Evolutionary conservation across 1,139 yeast species (phyloP), one percentile per base, ranked within the genome.

Genomic region (Magnusiomyces tetraspermus): DNA sequence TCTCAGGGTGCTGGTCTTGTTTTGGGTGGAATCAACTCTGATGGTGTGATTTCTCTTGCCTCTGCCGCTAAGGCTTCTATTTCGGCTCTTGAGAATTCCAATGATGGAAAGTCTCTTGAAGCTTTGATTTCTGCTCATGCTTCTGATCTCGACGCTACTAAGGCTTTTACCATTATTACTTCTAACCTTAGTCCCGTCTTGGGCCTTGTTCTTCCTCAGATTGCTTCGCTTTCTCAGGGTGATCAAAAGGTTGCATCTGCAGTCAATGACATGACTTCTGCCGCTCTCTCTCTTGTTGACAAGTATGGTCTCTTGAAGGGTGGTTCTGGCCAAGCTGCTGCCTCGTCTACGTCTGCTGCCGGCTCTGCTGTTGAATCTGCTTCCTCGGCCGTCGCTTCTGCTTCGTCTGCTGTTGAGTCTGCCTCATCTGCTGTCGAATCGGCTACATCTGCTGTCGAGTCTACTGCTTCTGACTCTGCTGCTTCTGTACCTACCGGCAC

Each of bases 381-480:
- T 70, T 51, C 72, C 64, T 54, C 78, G 69, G 70, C 78, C 23
- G 38, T 42, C 21, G 45, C 49, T 26, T 45, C 48, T 45, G 37
- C 37, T 2, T 8, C 46, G 21, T 28, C 49, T 17, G 10, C 52
- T 21, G 46, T 21, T 28, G 23, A 30, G 21, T 22, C 52, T 24
- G 23, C 40, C 26, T 5, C 38, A 15, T 45, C 48, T 30, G 48
- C 8, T 17, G 38, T 23, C 28, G 5, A 10, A 15, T 26, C 47
- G 15, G 13, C 48, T 17, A 19, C 47, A 3, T 28, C 47, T 30
- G 47, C 31, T 5, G 13, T 15, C 19, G 23, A 3, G 17, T 26
- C 47, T 8, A n/a, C 40, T n/a, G 36, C 47, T 8, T 22, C 43
- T 17, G 24, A 8, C 24, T 4, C 44, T 24, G 21, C 28, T 19